A percentile compares a stretch with the other conserved stretches of the same genome.
Conservation (phyloP, 106 monocot species). For the Agapanthus africanus region DNA sequence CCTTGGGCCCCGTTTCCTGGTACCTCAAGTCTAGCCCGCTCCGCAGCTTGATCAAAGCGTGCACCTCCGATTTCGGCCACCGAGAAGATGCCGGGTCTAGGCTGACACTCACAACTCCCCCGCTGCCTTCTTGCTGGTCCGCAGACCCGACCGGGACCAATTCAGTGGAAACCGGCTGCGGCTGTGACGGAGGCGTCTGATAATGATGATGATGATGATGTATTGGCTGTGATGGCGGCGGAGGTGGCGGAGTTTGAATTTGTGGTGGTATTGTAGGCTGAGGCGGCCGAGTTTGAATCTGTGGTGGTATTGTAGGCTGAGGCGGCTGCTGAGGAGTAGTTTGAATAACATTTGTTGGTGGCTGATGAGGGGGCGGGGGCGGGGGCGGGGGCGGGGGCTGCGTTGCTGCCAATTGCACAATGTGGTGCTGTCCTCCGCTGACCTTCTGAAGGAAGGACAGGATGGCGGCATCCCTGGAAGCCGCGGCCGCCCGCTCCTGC, state of each 20-base stretch:
- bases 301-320: background rate
- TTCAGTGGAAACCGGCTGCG: background rate
- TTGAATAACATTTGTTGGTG: too few species aligned
- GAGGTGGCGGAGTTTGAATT: background rate
- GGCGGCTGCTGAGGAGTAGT: background rate
- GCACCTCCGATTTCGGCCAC: slow-evolving; percentile 66
- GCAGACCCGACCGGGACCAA: background rate
- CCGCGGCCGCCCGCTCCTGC: slow-evolving; percentile 51
- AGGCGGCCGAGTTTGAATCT: background rate
- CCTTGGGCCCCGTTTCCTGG: slow-evolving; percentile 64
- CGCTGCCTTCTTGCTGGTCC: background rate
- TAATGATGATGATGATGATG: background rate
- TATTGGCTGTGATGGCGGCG: background rate
- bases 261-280: background rate
- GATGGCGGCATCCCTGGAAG: slow-evolving; percentile 51
- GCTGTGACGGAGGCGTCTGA: background rate
- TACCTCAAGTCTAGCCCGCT: slow-evolving; percentile 48
- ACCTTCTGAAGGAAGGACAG: slow-evolving; percentile 61
- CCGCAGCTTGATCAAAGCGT: slow-evolving; percentile 39
- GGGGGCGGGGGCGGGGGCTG: background rate
- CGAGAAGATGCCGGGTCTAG: slow-evolving; percentile 24
- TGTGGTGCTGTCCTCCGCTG: slow-evolving; percentile 31
- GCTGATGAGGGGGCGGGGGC: background rate
- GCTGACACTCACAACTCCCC: background rate
- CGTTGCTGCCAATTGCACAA: slow-evolving; percentile 6